Conservation (phyloP, 2,329 filamentous ascomycete species). For the Dothistroma pini region DNA sequence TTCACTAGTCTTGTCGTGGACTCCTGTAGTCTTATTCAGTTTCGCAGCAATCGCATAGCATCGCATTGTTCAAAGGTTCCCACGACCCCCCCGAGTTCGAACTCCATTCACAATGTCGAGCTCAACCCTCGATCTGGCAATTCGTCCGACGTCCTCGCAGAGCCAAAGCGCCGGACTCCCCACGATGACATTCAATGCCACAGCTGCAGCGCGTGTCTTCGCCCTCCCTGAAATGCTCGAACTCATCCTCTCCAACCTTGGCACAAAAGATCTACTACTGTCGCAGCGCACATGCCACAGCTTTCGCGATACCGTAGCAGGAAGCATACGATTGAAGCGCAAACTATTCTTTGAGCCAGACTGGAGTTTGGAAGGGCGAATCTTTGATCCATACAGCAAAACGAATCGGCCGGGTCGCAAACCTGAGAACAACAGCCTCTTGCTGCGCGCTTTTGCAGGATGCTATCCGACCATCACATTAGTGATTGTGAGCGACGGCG, state of each 20-base stretch:
- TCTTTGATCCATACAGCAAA: constrained; percentile 22
- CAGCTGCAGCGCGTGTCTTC: constrained; percentile 26
- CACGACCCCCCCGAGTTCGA: neutral
- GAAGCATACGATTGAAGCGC: constrained; percentile 30
- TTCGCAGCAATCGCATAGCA: neutral
- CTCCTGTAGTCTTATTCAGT: neutral
- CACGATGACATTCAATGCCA: neutral
- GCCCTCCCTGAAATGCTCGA: constrained; percentile 40
- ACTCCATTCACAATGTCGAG: neutral
- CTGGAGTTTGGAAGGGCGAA: constrained; percentile 29
- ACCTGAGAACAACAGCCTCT: constrained; percentile 36
- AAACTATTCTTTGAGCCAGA: constrained; percentile 37
- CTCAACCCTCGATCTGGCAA: neutral
- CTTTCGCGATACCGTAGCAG: constrained; percentile 30
- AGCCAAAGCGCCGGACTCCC: neutral
- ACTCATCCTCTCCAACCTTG: constrained; percentile 35
- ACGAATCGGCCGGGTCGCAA: constrained; percentile 26
- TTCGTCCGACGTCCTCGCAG: neutral
- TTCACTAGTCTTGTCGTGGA: neutral
- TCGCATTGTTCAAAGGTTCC: neutral
- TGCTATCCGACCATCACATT: constrained; percentile 36
- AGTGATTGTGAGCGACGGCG: constrained; percentile 27
- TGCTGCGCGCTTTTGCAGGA: constrained; percentile 33
- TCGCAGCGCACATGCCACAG: constrained; percentile 30
- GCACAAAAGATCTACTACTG: constrained; percentile 33